Base-by-base conservation (phyloP, 2,329 filamentous ascomycete genomes). In the Cladosporium oxysporum region DNA sequence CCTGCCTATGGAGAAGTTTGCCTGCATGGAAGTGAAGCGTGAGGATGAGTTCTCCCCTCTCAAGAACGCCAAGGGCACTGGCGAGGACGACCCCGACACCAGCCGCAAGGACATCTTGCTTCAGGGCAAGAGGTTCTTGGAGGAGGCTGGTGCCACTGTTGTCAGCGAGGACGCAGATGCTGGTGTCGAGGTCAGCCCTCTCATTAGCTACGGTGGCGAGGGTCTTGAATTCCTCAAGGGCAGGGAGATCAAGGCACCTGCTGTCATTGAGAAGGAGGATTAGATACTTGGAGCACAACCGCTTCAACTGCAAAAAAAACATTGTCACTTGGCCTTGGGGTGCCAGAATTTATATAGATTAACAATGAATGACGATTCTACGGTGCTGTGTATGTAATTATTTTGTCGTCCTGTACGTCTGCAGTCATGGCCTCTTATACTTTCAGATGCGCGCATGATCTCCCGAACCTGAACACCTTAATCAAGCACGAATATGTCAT, bases 11-110 rank as follows among this genome's bases (percentile, higher is more conserved):
- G 85, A 89, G 71, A 93, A 96, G 81, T 99, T 99, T 76, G 95
- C 93, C 28, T 96, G 90, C 80, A 90, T 98, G 82, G 95, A 99
- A 81, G 95, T 99, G 62, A 92, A 89, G 79, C 92, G 95, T 68
- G 93, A 97, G 83, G 95, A 99, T 72, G 95, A 99, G 81, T 99
- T 99, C 83, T 97, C 93, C 31, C 95, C 95, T 5, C 83, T 99
- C 71, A 99, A 99, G 88, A 99, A 99, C 76, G 88, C 87, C 12
- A 85, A 84, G 69, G 92, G 93, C 64, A 93, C 91, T 49, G 92
- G 91, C 35, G 91, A 97, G 81, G 95, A 99, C 76, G 92, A 97
- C 78, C 91, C 92, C 12, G 93, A 97, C 72, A 99, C 95, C 60
- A 97, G 93, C 84, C 92, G 90, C 81, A 84, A 83, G 70, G 92